Conservation (phyloP, 2,329 filamentous ascomycete genomes). For the Cytospora paraplurivora region DNA sequence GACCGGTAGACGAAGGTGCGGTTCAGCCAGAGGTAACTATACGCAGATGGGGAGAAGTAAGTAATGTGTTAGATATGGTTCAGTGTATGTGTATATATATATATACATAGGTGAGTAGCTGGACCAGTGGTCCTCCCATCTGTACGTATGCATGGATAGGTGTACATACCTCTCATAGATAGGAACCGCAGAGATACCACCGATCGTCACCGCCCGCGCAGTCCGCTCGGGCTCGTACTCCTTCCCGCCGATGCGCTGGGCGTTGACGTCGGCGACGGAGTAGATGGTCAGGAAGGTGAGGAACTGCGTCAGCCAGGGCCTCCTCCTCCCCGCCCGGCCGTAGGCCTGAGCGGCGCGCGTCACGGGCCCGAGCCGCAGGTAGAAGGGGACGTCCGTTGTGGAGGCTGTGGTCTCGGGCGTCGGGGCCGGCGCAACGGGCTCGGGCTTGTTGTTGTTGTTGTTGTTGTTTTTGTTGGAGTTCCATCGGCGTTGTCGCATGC, state of each 20-base stretch:
- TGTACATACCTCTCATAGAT: constrained; percentile 73
- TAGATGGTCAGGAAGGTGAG: constrained; percentile 77
- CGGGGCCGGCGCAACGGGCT: constrained; percentile 34
- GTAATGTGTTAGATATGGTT: no score
- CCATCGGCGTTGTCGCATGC: constrained; percentile 34
- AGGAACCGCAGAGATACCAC: constrained; percentile 72
- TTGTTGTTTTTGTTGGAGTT: constrained; percentile 31
- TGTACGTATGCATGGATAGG: no score
- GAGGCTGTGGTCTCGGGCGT: constrained; percentile 45
- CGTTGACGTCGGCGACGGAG: constrained; percentile 73
- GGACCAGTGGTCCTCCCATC: background rate
- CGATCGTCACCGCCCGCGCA: constrained; percentile 71
- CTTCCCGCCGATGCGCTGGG: constrained; percentile 67
- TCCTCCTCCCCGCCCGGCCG: constrained; percentile 67
- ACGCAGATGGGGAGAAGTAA: constrained; percentile 6
- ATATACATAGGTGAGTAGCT: no score
- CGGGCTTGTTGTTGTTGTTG: constrained; percentile 26
- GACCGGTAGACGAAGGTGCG: constrained; percentile 83
- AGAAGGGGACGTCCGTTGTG: constrained; percentile 45
- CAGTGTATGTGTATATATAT: no score
- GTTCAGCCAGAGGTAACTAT: constrained; percentile 77
- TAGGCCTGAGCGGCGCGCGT: constrained; percentile 61
- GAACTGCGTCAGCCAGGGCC: constrained; percentile 80
- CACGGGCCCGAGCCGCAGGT: constrained; percentile 60
- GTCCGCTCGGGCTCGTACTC: constrained; percentile 72